A percentile compares a stretch with the other conserved stretches of the same genome.
Conservation (phyloP, 75 land plant genomes). For the Larix kaempferi region DNA sequence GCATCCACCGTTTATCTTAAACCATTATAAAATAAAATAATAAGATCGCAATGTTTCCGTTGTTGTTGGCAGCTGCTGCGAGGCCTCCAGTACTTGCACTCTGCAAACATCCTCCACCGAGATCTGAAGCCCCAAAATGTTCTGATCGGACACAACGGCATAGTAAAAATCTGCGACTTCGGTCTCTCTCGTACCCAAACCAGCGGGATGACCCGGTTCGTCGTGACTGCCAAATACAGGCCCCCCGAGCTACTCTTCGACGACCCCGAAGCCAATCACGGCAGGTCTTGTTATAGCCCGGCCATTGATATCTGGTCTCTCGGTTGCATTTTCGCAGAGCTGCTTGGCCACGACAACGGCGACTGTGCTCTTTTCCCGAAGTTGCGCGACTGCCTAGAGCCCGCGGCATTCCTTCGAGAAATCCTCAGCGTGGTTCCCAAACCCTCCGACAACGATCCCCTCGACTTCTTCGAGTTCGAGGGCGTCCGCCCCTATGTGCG, state of each 20-base stretch:
- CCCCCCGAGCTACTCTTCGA: conserved; percentile 38
- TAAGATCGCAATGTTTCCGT: too few relatives aligned
- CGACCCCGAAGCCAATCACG: too few relatives aligned
- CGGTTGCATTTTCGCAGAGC: conserved; percentile 42
- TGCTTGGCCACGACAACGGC: conserved; percentile 17
- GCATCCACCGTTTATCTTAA: too few relatives aligned
- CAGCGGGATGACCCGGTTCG: conserved; percentile 29
- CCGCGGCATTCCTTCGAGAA: too few relatives aligned
- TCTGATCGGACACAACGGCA: conserved; percentile 29
- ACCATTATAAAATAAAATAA: too few relatives aligned
- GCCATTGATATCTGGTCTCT: conserved; percentile 50
- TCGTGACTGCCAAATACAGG: conserved; percentile 34
- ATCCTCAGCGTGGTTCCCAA: too few relatives aligned
- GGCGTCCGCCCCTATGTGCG: conserved; percentile 64
- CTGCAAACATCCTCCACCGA: conserved; percentile 39
- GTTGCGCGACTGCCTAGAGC: too few relatives aligned
- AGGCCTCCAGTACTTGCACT: conserved; percentile 34
- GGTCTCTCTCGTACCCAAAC: conserved; percentile 31
- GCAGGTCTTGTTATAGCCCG: conserved; percentile 36
- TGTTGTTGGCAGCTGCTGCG: conserved; percentile 26
- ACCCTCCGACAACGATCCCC: conserved; percentile 13
- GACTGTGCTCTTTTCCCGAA: too few relatives aligned
- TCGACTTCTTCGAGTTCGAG: conserved; percentile 60
- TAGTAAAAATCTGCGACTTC: conserved; percentile 35
- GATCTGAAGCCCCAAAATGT: conserved; percentile 37